A percentile compares a stretch with the other conserved stretches of the same genome.
These are phyloP conservation scores for Botrytis fabae DNA, from an alignment of 2,329 filamentous ascomycete species.

Conservation along the genomic window DNA sequence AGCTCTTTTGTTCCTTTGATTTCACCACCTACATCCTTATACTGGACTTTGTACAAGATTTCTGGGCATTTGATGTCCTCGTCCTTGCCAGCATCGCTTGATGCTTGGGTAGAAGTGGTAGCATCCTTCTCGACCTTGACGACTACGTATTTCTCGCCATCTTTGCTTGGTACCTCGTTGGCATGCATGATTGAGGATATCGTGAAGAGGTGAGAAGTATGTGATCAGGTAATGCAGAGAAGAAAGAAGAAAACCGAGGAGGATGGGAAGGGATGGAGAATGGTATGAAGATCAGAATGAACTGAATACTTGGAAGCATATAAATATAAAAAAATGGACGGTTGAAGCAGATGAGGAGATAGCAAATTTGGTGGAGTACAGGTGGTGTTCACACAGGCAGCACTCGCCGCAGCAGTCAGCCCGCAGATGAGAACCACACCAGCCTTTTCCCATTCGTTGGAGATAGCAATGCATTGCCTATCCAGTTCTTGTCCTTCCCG, in stretches of 20 bases:
- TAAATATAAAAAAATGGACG: neutral
- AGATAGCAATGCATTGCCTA: slow-evolving; percentile 15
- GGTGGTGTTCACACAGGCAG: slow-evolving; percentile 1
- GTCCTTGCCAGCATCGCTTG: slow-evolving; percentile 26
- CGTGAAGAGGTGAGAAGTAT: neutral
- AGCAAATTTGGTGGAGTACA: neutral
- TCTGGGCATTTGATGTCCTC: slow-evolving; percentile 29
- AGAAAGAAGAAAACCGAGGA: neutral
- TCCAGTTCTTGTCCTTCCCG: neutral
- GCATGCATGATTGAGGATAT: slow-evolving; percentile 23
- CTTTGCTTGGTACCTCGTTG: slow-evolving; percentile 11
- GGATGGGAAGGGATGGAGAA: neutral
- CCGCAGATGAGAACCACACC: slow-evolving; percentile 3
- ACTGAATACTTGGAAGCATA: neutral
- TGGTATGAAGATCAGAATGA: neutral
- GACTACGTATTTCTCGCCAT: slow-evolving; percentile 29
- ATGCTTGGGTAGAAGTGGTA: slow-evolving; percentile 14
- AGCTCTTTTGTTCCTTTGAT: slow-evolving; percentile 32
- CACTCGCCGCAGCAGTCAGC: slow-evolving; percentile 23
- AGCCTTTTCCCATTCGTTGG: slow-evolving; percentile 9
- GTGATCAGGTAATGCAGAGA: neutral
- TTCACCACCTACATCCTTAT: slow-evolving; percentile 31
- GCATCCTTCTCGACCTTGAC: slow-evolving; percentile 27
- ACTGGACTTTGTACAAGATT: slow-evolving; percentile 33
- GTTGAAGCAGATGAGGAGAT: neutral